Evolutionary conservation across 495 filamentous ascomycete species (phyloP), one percentile per base, ranked within the genome.

Genomic region (Lasiosphaeriaceae sp.): DNA sequence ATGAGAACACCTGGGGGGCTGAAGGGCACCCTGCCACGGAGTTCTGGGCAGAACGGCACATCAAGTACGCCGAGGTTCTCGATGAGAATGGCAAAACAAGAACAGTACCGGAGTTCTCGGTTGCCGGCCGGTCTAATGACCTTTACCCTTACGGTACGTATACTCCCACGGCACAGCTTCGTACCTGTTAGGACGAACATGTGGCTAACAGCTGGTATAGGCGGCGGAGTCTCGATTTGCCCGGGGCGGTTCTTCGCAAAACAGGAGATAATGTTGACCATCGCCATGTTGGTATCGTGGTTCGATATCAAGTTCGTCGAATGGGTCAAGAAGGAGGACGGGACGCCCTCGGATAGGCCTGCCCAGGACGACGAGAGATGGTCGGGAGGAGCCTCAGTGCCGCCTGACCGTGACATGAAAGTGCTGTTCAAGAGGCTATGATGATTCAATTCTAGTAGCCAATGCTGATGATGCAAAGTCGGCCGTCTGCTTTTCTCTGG

Each of bases 11-110:
- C 2, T 73, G 73, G 73, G 64, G 57, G 12, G 47, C 41, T 0
- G 41, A 56, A 3, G 66, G 56, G 0, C 71, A 73, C 47, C 66
- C 68, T 0, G 68, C 73, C 0, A 54, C 50, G 2, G 62, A 70
- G 41, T 75, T 74, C 60, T 74, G 73, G 73, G 61, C 70, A 1
- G 58, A 66, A 46, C 50, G 71, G 9, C 63, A 69, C 54, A 8
- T 37, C 2, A 37, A 37, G 14, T 14, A 37, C 34, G 34, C 14
- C 34, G 14, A 37, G 46, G 8, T 14, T 8, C 8, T 14, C 9
- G 34, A 37, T 14, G 34, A 37, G 2, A 14, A 8, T 37, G 34
- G 34, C 9, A 37, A 37, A 9, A 14, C 14, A 37, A 14, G 8
- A 9, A 8, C 8, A 37, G 34, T 37, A 8, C 34, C 34, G 2